Conservation (phyloP, 169 alveolate species). For the Cryptosporidium baileyi region DNA sequence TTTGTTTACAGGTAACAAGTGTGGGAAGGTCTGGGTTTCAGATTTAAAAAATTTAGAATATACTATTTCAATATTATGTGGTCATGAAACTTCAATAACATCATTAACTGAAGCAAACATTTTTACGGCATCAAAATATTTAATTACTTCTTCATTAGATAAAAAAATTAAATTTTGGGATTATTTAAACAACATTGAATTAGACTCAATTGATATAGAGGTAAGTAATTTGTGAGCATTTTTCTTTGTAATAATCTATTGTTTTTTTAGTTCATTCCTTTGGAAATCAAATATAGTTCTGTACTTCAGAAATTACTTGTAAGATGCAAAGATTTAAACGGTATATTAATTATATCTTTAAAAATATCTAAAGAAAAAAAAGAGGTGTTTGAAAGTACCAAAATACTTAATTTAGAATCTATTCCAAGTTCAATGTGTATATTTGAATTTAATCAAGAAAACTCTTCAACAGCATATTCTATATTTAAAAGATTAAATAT, state of each 20-base stretch:
- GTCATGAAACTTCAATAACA: constrained; percentile 22
- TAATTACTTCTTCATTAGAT: constrained; percentile 37
- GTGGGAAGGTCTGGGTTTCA: constrained; percentile 60
- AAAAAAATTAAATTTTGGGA: constrained; percentile 41
- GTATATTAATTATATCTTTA: not conserved
- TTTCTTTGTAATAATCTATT: not conserved
- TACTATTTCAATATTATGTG: constrained; percentile 61
- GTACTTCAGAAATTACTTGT: not conserved
- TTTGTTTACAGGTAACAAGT: constrained; percentile 40
- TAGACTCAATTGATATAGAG: constrained; percentile 22
- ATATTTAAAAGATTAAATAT: no score
- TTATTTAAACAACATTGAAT: not conserved
- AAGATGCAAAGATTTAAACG: constrained; percentile 5
- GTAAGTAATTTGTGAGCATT: not conserved
- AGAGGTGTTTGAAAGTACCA: no score
- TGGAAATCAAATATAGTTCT: constrained; percentile 14
- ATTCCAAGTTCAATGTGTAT: constrained; percentile 10
- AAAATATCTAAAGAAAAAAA: not conserved
- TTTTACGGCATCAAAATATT: not conserved
- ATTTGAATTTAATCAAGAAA: no score
- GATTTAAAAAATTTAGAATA: not conserved
- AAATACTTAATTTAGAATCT: not conserved
- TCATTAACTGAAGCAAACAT: constrained; percentile 6
- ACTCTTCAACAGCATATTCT: no score
- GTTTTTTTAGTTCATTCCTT: not conserved